Percentiles rank a stretch among this genome's conserved stretches.
These are phyloP conservation scores for Oryza rufipogon DNA, from an alignment of 176 grass and related monocot species.

Conservation along the genomic window DNA sequence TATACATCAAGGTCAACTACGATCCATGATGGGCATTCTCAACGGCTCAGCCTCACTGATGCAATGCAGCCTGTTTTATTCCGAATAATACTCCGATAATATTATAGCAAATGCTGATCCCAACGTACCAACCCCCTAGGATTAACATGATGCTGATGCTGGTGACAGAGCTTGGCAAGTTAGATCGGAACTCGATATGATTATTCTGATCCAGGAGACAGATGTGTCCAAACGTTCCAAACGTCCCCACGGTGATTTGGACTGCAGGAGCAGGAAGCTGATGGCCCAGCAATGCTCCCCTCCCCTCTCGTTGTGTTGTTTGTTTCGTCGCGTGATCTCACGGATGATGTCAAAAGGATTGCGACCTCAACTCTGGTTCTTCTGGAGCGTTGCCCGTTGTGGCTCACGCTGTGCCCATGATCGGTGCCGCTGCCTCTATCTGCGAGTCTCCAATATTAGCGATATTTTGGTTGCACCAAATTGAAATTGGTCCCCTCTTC, in stretches of 20 bases:
- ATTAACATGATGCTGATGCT: not conserved
- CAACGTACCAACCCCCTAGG: not conserved
- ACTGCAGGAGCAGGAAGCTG: not conserved
- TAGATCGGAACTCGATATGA: not conserved
- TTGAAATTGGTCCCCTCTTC: too few relatives aligned
- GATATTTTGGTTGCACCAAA: too few relatives aligned
- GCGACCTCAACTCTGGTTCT: conserved; percentile 5
- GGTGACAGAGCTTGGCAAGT: not conserved
- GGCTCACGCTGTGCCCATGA: conserved; percentile 28
- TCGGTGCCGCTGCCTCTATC: not conserved
- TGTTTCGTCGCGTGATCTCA: conserved; percentile 39
- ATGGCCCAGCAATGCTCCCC: conserved; percentile 3
- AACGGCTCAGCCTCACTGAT: not conserved
- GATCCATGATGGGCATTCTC: conserved; percentile 22
- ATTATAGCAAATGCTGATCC: not conserved
- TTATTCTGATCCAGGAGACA: not conserved
- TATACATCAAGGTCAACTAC: conserved; percentile 17
- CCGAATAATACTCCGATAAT: not conserved
- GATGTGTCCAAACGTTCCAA: not conserved
- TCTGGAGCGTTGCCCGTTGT: conserved; percentile 25
- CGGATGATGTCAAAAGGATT: conserved; percentile 48
- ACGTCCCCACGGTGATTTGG: conserved; percentile 29
- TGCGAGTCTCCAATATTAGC: too few relatives aligned
- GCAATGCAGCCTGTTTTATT: not conserved
- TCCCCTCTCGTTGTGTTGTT: not conserved